Base-by-base conservation (phyloP, 2,329 filamentous ascomycete species). In the Chaetothyriales sp. region DNA sequence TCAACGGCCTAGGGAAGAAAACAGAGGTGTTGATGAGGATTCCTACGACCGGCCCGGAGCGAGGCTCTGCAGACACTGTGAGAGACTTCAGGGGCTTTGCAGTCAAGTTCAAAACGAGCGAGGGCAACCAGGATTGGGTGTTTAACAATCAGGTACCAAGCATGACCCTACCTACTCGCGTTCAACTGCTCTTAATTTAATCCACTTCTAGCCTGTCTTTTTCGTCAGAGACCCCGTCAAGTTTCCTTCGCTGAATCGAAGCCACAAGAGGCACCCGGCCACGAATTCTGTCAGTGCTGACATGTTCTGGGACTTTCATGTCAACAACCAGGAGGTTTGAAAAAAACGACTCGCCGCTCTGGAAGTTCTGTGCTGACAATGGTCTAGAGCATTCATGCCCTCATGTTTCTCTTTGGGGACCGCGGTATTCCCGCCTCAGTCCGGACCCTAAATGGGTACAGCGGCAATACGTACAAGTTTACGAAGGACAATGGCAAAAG, bases 171-270 rank as follows among this genome's bases (percentile, higher is more conserved):
- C 20, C 6, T n/a, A n/a, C n/a, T n/a, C 25, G 5, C 25, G 8
- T 25, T n/a, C 5, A 20, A 12, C 42, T 18, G 42, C 12, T 18
- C 42, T n/a, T n/a, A n/a, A n/a, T n/a, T n/a, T 44, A 44, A 44
- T 20, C 42, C n/a, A 18, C 6, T 44, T 44, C 6, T 20, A 44
- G 42, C 83, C 83, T 0, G 77, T 85, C 2, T 87, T 86, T 72
- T 86, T 87, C 66, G 62, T 86, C n/a, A 66, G 71, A 22, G 83
- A 86, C 55, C 80, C 83, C 0, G 74, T 79, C 56, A 86, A 86
- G 65, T 86, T 84, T 62, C 82, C 83, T 20, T 70, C 81, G 61
- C 81, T 85, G 61, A 85, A 85, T 49, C 82, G 85, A 63, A 84
- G 81, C 0, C 83, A 86, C 63, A 86, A 86, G 72, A 73, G 82